phyloP scores from a whole-genome alignment of 805 yeast species.

The Ascoidea tarda region DNA sequence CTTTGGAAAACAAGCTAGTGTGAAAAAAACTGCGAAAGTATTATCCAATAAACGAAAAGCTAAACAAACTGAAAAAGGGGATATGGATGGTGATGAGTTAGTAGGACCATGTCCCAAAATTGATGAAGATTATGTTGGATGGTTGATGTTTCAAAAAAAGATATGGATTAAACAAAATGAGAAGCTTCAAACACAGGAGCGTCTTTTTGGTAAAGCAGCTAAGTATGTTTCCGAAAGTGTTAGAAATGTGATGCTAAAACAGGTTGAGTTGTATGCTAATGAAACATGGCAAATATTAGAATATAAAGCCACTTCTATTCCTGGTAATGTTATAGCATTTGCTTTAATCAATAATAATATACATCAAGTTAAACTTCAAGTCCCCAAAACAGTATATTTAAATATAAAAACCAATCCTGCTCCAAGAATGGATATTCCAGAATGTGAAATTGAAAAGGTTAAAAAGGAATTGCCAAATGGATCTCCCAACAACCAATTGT shows the following conservation, averaged over 20 bases:
- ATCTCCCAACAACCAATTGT: conserved; percentile 20
- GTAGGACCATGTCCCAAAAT: conserved; percentile 48
- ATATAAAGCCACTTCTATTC: conserved; percentile 37
- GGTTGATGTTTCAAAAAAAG: conserved; percentile 65
- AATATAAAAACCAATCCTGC: conserved; percentile 38
- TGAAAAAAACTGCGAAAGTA: conserved; percentile 21
- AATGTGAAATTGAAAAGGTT: conserved; percentile 43
- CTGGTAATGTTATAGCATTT: conserved; percentile 70
- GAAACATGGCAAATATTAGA: conserved; percentile 81
- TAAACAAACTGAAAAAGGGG: conserved; percentile 16
- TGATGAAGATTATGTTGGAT: conserved; percentile 49
- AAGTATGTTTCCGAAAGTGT: conserved; percentile 27
- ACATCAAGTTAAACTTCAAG: conserved; percentile 57
- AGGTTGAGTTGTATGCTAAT: conserved; percentile 67
- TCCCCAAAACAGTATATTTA: conserved; percentile 65
- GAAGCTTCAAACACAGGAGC: conserved; percentile 56
- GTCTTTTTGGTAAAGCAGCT: conserved; percentile 66
- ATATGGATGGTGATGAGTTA: neutral
- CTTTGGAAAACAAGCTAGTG: conserved; percentile 26
- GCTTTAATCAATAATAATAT: conserved; percentile 57
- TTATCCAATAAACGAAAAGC: conserved; percentile 19
- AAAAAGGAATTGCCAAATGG: conserved; percentile 56
- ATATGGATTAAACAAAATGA: conserved; percentile 77
- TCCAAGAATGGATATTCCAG: conserved; percentile 27
- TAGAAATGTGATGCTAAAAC: conserved; percentile 56